Conservation (phyloP, 1,139 yeast species). For the Zygosaccharomyces sapae region DNA sequence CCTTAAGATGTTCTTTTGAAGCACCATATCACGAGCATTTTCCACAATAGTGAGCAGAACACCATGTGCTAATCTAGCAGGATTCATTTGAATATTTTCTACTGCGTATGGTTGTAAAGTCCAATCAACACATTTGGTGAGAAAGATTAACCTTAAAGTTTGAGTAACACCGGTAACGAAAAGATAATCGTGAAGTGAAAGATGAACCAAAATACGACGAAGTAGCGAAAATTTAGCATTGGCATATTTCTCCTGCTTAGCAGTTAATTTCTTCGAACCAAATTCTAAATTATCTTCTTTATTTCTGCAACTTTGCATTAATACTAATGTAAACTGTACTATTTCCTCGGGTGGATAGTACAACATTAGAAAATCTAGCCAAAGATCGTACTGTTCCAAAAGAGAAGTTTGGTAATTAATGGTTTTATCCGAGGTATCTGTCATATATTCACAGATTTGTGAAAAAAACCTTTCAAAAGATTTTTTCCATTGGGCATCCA, state of each 20-base stretch:
- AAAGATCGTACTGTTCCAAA: constrained; percentile 54
- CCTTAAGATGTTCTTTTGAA: constrained; percentile 48
- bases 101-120: constrained; percentile 57
- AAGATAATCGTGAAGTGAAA: constrained; percentile 14
- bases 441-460: constrained; percentile 47
- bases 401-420: constrained; percentile 58
- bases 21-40: constrained; percentile 24
- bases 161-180: constrained; percentile 13
- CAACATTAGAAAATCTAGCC: constrained; percentile 44
- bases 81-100: constrained; percentile 37
- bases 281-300: constrained; percentile 19
- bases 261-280: constrained; percentile 12
- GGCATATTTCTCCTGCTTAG: constrained; percentile 22
- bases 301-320: constrained; percentile 24
- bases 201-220: constrained; percentile 21
- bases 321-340: constrained; percentile 33
- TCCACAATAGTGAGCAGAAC: constrained; percentile 41
- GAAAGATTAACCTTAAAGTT: constrained; percentile 17
- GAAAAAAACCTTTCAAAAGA: constrained; percentile 37
- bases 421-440: constrained; percentile 45
- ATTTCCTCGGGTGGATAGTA: constrained; percentile 43
- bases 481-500: constrained; percentile 37
- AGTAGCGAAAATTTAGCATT: constrained; percentile 24
- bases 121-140: constrained; percentile 47
- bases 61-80: constrained; percentile 53